Conservation (phyloP, 139 green algal species). For the Ettlia oleoabundans region DNA sequence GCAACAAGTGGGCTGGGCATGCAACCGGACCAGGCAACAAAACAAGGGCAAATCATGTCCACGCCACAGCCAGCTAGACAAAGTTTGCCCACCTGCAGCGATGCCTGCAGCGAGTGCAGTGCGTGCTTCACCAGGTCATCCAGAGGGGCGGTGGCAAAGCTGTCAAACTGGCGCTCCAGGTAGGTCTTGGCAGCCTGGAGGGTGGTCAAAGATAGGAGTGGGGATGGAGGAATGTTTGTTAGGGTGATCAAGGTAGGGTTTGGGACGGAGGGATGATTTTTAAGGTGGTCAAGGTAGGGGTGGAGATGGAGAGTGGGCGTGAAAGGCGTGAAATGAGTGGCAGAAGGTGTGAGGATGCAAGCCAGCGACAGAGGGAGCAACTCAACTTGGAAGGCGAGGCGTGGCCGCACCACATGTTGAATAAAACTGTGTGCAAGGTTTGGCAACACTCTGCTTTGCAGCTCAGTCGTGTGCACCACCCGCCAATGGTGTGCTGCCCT, state of each 20-base stretch:
- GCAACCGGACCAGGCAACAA: not conserved
- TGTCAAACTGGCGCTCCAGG: slow-evolving; percentile 93
- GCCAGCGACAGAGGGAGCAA: no score
- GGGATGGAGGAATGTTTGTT: not conserved
- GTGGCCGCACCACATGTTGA: no score
- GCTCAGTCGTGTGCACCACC: not conserved
- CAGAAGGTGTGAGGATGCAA: no score
- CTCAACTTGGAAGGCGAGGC: no score
- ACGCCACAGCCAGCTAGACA: no score
- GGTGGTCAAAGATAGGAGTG: not conserved
- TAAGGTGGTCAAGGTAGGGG: no score
- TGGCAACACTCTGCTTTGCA: not conserved
- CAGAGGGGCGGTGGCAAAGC: slow-evolving; percentile 68
- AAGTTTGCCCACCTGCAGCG: slow-evolving; percentile 25
- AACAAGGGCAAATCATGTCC: not conserved
- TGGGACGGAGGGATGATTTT: no score
- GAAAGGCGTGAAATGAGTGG: no score
- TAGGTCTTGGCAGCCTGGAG: slow-evolving; percentile 95
- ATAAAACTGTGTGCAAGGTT: no score
- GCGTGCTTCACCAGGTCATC: slow-evolving; percentile 91
- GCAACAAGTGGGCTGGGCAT: no score
- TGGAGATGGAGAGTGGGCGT: no score
- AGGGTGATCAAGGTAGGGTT: not conserved
- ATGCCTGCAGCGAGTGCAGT: slow-evolving; percentile 65
- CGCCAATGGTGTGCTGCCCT: not conserved